Evolutionary conservation across 208 protist genomes (phyloP), one percentile per base, ranked within the genome.

Genomic region (Balamuthia mandrillaris): DNA sequence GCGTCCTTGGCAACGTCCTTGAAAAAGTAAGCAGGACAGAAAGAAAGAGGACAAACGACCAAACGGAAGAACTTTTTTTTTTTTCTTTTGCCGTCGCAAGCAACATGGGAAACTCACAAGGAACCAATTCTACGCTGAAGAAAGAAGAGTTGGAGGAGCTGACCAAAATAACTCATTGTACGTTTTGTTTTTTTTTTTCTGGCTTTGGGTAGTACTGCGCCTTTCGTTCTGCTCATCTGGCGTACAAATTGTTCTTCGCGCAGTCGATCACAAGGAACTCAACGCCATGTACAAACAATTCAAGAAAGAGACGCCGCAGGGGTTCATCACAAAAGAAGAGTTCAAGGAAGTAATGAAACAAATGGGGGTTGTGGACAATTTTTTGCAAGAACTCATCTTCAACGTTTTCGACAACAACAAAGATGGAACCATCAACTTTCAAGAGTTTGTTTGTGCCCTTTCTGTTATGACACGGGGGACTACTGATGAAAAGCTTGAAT

Each of bases 401-500:
- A 88, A 86, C 47, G 87, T 87, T 5, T 92, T 92, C 52, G 89
- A 92, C 78, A 52, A 66, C 33, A 90, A 90, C 66, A 88, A 87
- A 61, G 87, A 88, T 66, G 60, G 74, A 29, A 85, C 77, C 24
- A 90, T 92, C n/a, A 88, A 89, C 24, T 92, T 92, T 49, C 78
- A 87, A 68, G 89, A 92, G 58, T 92, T 92, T 84, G 63, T 79
- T 16, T 10, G 33, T 33, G 89, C 87, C 27, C 52, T 92, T 31
- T 89, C 85, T 24, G 66, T 88, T 16, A 88, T 92, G 42, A 92
- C 82, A 21, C 87, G 89, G 72, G 89, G 89, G 51, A 88, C 72
- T 5, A 70, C 89, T 7, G 87, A 89, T 5, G 89, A 92, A 47
- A 92, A 92, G 37, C 86, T 92, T 12, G 89, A 92, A 42, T 90